phyloP scores from a whole-genome alignment of 306 rosid species.

The Casuarina cunninghamiana region DNA sequence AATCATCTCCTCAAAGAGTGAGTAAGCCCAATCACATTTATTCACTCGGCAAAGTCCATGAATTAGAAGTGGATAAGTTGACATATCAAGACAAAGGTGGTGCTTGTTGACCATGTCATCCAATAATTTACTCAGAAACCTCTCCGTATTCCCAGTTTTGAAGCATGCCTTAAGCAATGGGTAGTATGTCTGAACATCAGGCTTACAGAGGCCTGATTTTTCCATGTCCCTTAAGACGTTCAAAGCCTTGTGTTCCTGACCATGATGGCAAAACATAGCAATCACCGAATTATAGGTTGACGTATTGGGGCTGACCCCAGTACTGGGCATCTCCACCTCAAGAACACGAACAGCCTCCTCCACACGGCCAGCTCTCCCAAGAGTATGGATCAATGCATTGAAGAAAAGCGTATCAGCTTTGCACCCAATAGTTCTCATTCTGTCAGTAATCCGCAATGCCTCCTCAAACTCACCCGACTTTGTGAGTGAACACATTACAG shows the following conservation, averaged over 20 bases:
- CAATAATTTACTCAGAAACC: constrained; percentile 48
- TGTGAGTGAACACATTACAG: constrained; percentile 57
- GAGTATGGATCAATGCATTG: constrained; percentile 65
- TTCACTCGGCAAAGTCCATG: constrained; percentile 78
- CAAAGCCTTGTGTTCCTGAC: constrained; percentile 55
- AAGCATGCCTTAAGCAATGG: constrained; percentile 81
- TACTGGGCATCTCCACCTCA: constrained; percentile 58
- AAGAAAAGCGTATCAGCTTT: constrained; percentile 64
- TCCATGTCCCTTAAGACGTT: constrained; percentile 57
- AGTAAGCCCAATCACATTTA: constrained; percentile 64
- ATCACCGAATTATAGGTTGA: constrained; percentile 83
- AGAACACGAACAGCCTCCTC: constrained; percentile 53
- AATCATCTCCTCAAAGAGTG: constrained; percentile 74
- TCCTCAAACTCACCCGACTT: constrained; percentile 64
- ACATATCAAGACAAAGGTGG: constrained; percentile 73
- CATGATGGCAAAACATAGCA: constrained; percentile 67
- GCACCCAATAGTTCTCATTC: constrained; percentile 63
- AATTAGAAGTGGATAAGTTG: constrained; percentile 69
- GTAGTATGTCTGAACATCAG: constrained; percentile 76
- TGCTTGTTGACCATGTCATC: constrained; percentile 66
- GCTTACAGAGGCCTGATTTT: constrained; percentile 60
- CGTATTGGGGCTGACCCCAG: constrained; percentile 52
- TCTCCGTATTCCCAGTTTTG: constrained; percentile 47
- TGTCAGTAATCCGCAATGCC: constrained; percentile 54
- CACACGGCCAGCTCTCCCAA: constrained; percentile 69